Conservation (phyloP, 2,329 filamentous ascomycete species). For the Leptodontidium sp. region DNA sequence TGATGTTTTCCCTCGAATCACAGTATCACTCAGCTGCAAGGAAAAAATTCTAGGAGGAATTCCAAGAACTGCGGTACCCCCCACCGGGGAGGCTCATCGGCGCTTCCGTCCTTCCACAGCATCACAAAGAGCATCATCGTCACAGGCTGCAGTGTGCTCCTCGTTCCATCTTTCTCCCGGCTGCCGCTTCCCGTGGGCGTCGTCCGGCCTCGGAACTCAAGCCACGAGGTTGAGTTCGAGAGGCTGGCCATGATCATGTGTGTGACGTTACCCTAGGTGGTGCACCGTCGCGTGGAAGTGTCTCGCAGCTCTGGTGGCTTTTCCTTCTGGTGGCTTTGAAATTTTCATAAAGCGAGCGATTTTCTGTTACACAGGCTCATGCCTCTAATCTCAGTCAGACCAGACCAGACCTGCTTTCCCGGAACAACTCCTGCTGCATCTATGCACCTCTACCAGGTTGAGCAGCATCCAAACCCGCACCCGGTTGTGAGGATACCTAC, state of each 20-base stretch:
- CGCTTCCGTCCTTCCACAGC: not conserved
- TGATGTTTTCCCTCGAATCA: not conserved
- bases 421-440: not conserved
- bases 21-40: not conserved
- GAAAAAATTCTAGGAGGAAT: not conserved
- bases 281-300: not conserved
- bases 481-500: not conserved
- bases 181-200: not conserved
- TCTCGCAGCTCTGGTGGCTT: not conserved
- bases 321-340: not conserved
- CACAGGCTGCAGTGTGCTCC: not conserved
- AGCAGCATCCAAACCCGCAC: not conserved
- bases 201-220: not conserved
- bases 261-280: not conserved
- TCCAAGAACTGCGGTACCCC: not conserved
- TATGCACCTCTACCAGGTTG: no score
- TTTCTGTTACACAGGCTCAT: not conserved
- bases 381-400: not conserved
- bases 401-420: not conserved
- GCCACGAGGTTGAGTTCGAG: slow-evolving; percentile 12
- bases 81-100: not conserved
- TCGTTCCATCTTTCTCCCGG: not conserved
- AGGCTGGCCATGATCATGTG: not conserved
- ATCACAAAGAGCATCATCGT: slow-evolving; percentile 2
- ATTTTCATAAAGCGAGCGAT: not conserved